Conservation (phyloP, 176 grass and related monocot genomes). For the Juncus inflexus region DNA sequence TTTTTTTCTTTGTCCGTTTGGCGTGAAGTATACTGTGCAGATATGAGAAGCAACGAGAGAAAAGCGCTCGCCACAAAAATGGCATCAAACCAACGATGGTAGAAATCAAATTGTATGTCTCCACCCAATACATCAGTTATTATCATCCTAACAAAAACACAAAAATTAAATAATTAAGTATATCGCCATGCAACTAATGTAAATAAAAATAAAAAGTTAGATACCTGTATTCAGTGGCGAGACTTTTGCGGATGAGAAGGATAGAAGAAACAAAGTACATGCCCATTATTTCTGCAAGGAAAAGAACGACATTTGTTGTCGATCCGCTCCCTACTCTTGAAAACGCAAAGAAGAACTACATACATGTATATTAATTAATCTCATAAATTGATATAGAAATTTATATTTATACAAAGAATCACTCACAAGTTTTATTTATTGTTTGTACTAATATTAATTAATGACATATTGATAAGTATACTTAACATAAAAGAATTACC, state of each 20-base stretch:
- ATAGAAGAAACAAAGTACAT: constrained; percentile 99
- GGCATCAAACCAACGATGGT: constrained; percentile 96
- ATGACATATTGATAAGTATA: not conserved
- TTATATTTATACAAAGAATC: too few relatives aligned
- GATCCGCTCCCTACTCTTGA: constrained; percentile 94
- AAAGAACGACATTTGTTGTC: constrained; percentile 91
- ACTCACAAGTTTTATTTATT: too few relatives aligned
- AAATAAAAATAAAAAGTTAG: constrained; percentile 4
- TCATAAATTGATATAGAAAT: too few relatives aligned
- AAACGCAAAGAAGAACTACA: constrained; percentile 98
- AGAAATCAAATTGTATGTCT: constrained; percentile 98
- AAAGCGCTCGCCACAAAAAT: constrained; percentile 96
- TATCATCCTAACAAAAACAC: constrained; percentile 56
- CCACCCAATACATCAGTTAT: constrained; percentile 95
- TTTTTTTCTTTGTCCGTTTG: constrained; percentile 97
- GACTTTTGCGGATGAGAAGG: constrained; percentile 94
- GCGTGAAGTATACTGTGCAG: constrained; percentile 83
- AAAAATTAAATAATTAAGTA: constrained; percentile 4
- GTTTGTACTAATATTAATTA: too few relatives aligned
- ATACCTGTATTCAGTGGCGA: constrained; percentile 96
- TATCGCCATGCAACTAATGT: not conserved
- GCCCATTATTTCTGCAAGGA: constrained; percentile 98
- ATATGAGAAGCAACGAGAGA: constrained; percentile 85
- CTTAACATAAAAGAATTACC: constrained; percentile 41
- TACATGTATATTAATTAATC: not conserved